Base-by-base conservation (phyloP, 306 rosid species). In the Citrullus mucosospermus region DNA sequence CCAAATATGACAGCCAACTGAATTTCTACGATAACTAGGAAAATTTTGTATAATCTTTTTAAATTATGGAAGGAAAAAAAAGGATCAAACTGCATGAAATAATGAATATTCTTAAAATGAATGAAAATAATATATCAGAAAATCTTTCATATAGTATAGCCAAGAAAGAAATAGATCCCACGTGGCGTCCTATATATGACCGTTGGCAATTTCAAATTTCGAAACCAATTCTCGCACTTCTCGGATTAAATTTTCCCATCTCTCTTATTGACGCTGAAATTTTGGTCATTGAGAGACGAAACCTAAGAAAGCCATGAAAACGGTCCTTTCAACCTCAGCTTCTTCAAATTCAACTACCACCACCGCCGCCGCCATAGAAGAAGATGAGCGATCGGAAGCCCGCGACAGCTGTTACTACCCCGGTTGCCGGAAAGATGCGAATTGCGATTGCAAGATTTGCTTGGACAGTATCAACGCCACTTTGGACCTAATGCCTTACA, bases 391-490 rank as follows among this genome's bases (percentile, higher is more conserved):
- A 12, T 79, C 87, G 2, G 87, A 88, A 77, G 67, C 22, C 43
- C 81, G 81, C 7, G 92, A 91, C 76, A 87, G 92, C 81, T 89
- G 87, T 81, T 95, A 95, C 89, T 95, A 80, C 81, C 97, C 97
- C 0, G 90, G 88, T 41, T 95, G 97, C 90, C 87, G 84, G 61
- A 95, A 92, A 84, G 88, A 92, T 43, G 93, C 93, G 1, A 91
- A 92, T 76, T 95, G 99, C 80, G 75, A 74, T 50, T 95, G 99
- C 41, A 82, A 87, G 46, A 85, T 89, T 60, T 95, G 97, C 85
- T 83, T 91, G 83, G 97, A 84, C 9, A 95, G 97, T 80, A 86
- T 93, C 90, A 85, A 81, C 44, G 97, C 99, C 78, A 92, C 97
- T 25, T 91, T 85, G n/a, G 99, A 95, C 15, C 96, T 93, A 76